Conservation (phyloP, 176 grass and related monocot species). For the Urochloa ruziziensis region DNA sequence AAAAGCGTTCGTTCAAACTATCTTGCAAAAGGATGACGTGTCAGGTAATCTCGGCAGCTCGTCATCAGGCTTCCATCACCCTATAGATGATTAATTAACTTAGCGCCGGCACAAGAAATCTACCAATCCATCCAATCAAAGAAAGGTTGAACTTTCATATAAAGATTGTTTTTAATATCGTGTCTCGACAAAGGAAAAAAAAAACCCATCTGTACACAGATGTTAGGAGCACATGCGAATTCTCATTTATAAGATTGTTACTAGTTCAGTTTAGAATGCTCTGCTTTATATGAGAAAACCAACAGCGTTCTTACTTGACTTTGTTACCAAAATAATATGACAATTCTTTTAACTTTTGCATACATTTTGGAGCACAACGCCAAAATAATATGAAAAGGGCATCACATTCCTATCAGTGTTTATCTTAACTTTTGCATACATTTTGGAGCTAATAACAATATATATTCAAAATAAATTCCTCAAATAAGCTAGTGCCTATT, state of each 20-base stretch:
- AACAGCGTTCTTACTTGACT: too few species aligned
- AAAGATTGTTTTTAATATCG: neutral
- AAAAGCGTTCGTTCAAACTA: too few species aligned
- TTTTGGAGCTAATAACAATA: neutral
- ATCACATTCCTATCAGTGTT: too few species aligned
- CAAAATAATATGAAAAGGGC: too few species aligned
- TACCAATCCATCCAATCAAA: neutral
- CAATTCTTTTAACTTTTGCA: too few species aligned
- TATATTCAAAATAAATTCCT: neutral
- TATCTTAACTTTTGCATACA: neutral
- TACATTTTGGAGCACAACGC: too few species aligned
- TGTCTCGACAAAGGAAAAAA: neutral
- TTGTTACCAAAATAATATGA: too few species aligned
- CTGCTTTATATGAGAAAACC: too few species aligned
- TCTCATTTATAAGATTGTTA: neutral
- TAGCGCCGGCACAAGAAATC: neutral
- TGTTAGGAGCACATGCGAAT: neutral
- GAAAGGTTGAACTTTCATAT: neutral
- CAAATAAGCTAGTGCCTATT: neutral
- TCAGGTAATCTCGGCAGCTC: neutral
- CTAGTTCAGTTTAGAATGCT: neutral
- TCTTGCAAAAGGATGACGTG: neutral
- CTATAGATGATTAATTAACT: neutral
- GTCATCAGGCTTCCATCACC: neutral
- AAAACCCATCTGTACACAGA: neutral